phyloP scores from a whole-genome alignment of 2,329 filamentous ascomycete species.

The Aquanectria penicillioides region DNA sequence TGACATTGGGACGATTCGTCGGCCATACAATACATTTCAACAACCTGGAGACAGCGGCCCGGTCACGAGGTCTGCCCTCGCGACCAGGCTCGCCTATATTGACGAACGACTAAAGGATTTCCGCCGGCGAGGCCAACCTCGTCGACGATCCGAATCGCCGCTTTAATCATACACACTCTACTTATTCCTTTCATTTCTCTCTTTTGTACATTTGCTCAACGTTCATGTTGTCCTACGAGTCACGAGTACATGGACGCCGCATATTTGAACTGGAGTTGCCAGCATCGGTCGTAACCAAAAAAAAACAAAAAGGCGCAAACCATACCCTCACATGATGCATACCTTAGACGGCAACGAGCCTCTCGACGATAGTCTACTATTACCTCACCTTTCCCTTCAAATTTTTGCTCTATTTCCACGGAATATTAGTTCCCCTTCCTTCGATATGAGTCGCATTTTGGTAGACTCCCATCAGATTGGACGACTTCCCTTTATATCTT shows the following conservation, averaged over 20 bases:
- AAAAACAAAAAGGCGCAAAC: conserved; percentile 28
- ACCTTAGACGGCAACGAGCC: conserved; percentile 38
- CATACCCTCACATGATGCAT: conserved; percentile 39
- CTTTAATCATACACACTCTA: conserved; percentile 45
- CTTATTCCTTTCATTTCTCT: not conserved
- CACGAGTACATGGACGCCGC: conserved; percentile 37
- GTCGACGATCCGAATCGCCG: conserved; percentile 61
- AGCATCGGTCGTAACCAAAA: conserved; percentile 26
- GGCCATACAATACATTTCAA: conserved; percentile 68
- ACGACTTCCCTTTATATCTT: conserved; percentile 11
- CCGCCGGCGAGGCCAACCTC: conserved; percentile 54
- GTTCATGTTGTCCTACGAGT: conserved; percentile 38
- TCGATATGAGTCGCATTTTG: conserved; percentile 4
- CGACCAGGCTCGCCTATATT: conserved; percentile 65
- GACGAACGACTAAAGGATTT: conserved; percentile 67
- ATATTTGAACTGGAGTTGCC: conserved; percentile 21
- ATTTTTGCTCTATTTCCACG: not conserved
- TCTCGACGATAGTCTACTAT: conserved; percentile 30
- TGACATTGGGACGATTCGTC: conserved; percentile 55
- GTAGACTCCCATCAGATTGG: conserved; percentile 11
- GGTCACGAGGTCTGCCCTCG: conserved; percentile 56
- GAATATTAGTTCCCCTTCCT: not conserved
- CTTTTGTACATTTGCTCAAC: conserved; percentile 32
- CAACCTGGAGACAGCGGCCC: conserved; percentile 51
- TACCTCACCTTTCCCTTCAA: not conserved